Evolutionary conservation across 352 stramenopile species (phyloP).

Genomic region (Pythium aquatile): DNA sequence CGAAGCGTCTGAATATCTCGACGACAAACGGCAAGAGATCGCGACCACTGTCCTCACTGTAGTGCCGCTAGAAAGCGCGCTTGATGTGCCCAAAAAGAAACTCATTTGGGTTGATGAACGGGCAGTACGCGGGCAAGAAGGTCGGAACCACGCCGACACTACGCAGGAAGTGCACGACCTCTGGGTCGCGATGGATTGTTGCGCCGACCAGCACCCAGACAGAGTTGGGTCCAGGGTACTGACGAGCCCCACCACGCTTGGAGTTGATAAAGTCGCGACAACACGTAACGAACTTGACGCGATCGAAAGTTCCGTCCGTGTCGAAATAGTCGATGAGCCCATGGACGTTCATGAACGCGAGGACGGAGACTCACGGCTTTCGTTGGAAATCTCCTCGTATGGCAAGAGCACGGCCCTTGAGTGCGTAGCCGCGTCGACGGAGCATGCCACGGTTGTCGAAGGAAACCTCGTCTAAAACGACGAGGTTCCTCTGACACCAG

Average conservation of each 20-base stretch:
- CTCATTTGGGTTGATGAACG: slow-evolving; percentile 38
- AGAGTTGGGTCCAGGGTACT: background rate
- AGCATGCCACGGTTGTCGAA: too few species aligned
- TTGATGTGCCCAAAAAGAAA: slow-evolving; percentile 29
- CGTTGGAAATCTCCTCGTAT: too few species aligned
- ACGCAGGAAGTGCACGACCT: slow-evolving; percentile 36
- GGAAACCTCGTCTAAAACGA: too few species aligned
- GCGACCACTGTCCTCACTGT: slow-evolving; percentile 12
- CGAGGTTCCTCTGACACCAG: too few species aligned
- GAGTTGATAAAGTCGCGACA: background rate
- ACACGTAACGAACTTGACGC: background rate
- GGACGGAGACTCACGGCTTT: background rate
- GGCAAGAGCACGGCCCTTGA: too few species aligned
- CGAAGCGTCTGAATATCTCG: slow-evolving; percentile 13
- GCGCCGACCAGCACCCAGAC: background rate
- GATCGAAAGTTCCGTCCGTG: background rate
- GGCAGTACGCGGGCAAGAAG: slow-evolving; percentile 30
- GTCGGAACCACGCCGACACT: slow-evolving; percentile 26
- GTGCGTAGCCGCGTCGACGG: too few species aligned
- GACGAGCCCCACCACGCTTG: background rate
- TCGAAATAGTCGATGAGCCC: background rate
- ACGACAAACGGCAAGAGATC: slow-evolving; percentile 10
- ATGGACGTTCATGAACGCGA: background rate
- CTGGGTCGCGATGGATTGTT: slow-evolving; percentile 10
- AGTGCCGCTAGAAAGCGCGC: slow-evolving; percentile 14